Evolutionary conservation across 2,329 filamentous ascomycete genomes (phyloP).

Genomic region (Diatrype stigma): DNA sequence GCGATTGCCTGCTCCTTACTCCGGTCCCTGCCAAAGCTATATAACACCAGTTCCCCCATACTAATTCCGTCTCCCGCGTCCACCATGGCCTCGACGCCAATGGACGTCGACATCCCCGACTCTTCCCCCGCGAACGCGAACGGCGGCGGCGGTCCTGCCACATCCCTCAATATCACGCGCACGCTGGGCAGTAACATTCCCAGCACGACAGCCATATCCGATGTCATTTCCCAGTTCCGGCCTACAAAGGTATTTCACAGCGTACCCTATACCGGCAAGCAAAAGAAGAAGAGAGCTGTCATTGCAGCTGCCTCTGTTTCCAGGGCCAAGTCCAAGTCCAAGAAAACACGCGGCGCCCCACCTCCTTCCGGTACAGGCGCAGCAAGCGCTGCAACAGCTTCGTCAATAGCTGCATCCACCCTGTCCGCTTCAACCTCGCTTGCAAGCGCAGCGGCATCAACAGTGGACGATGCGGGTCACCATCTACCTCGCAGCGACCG

Average conservation of each 20-base stretch:
- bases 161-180: slow-evolving; percentile 47
- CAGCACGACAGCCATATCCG: slow-evolving; percentile 64
- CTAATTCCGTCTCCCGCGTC: neutral
- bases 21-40: neutral
- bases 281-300: neutral
- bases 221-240: slow-evolving; percentile 73
- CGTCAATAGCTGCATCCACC: neutral
- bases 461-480: neutral
- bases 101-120: slow-evolving; percentile 51
- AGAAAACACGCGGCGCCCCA: neutral
- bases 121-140: slow-evolving; percentile 24
- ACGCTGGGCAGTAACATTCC: slow-evolving; percentile 37
- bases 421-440: neutral
- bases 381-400: neutral
- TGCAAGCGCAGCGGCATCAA: neutral
- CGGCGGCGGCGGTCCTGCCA: slow-evolving; percentile 33
- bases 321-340: neutral
- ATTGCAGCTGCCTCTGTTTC: neutral
- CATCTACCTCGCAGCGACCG: neutral
- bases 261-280: neutral
- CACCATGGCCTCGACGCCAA: slow-evolving; percentile 50
- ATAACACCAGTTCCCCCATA: neutral
- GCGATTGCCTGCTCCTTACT: too few relatives aligned
- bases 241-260: slow-evolving; percentile 65
- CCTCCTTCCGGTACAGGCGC: neutral